Conservation (phyloP, 129 eudicot species). For the carrot (Daucus carota) region DNA sequence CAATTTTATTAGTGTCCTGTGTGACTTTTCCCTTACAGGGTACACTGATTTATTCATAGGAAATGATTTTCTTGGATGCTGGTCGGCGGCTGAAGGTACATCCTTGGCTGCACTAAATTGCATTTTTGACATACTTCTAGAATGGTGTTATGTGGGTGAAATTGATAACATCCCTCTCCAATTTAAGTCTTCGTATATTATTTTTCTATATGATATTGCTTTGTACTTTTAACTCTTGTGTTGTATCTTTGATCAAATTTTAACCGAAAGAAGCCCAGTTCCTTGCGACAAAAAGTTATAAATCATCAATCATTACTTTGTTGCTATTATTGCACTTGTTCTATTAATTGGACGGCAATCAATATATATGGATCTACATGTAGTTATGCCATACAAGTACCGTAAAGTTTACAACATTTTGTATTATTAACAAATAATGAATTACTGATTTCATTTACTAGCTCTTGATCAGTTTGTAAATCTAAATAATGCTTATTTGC, state of each 20-base stretch:
- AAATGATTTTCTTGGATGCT: conserved; percentile 77
- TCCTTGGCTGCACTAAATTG: background rate
- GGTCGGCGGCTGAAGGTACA: conserved; percentile 65
- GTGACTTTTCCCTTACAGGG: conserved; percentile 16
- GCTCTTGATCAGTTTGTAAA: background rate
- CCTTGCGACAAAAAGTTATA: background rate
- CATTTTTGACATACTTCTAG: conserved; percentile 11
- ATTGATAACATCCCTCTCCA: background rate
- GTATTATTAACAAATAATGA: background rate
- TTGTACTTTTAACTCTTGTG: background rate
- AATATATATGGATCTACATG: background rate
- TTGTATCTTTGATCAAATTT: background rate
- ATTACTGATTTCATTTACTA: background rate
- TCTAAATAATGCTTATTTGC: background rate
- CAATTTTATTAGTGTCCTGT: conserved; percentile 3
- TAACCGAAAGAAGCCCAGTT: background rate
- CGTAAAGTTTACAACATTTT: background rate
- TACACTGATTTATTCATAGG: conserved; percentile 44
- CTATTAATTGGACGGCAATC: background rate
- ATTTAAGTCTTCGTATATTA: background rate
- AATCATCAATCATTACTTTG: background rate
- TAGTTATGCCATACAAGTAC: background rate
- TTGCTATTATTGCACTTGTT: background rate
- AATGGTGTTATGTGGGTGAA: background rate
- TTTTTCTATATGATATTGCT: background rate